Conservation (phyloP, 345 rosid genomes). For the Rubroshorea leprosula region DNA sequence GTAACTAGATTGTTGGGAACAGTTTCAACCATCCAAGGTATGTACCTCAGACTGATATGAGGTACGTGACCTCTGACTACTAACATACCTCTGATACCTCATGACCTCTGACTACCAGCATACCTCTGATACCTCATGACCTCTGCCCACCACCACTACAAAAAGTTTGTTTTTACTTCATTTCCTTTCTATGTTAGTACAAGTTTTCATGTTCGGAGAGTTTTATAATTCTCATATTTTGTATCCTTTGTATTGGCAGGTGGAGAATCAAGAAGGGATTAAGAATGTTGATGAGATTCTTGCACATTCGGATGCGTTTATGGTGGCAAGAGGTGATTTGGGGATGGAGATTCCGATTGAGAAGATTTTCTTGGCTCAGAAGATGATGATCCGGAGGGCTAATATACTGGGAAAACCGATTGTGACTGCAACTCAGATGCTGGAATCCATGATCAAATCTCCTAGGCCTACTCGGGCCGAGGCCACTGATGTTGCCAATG, state of each 20-base stretch:
- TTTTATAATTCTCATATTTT: background rate
- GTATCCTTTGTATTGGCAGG: slow-evolving; percentile 25
- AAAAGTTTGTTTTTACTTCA: too few relatives aligned
- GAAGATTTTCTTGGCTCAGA: slow-evolving; percentile 69
- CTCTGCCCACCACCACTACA: too few relatives aligned
- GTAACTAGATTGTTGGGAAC: too few relatives aligned
- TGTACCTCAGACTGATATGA: too few relatives aligned
- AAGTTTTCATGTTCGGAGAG: too few relatives aligned
- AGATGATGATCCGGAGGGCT: slow-evolving; percentile 56
- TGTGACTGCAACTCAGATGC: slow-evolving; percentile 53
- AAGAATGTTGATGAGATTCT: slow-evolving; percentile 51
- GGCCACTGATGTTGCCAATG: slow-evolving; percentile 77
- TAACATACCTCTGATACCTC: too few relatives aligned
- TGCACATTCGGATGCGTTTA: slow-evolving; percentile 63
- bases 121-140: too few relatives aligned
- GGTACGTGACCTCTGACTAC: too few relatives aligned
- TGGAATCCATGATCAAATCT: slow-evolving; percentile 67
- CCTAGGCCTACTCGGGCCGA: slow-evolving; percentile 75
- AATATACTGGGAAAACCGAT: slow-evolving; percentile 64
- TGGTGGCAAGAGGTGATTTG: slow-evolving; percentile 76
- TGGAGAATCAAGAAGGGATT: slow-evolving; percentile 74
- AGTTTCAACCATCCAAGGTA: too few relatives aligned
- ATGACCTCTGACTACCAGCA: too few relatives aligned
- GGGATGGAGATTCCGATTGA: slow-evolving; percentile 81
- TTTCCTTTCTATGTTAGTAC: too few relatives aligned